Base-by-base conservation (phyloP, 441 rosid genomes). In the Corymbia citriodora region DNA sequence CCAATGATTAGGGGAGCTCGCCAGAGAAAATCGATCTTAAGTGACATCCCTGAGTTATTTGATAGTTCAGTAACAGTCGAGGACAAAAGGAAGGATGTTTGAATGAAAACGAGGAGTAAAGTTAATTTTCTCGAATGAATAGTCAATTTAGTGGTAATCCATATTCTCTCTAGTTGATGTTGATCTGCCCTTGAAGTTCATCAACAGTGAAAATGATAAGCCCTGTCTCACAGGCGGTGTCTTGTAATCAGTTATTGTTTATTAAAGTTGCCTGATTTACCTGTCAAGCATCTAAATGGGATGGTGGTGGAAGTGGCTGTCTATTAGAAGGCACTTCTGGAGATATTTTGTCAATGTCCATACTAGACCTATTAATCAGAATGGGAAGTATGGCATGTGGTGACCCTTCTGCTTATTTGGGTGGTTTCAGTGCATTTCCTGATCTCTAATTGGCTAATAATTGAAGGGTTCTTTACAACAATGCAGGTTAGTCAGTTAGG, bases 401-500 rank as follows among this genome's bases (percentile, higher is more conserved):
- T 79, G 50, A 40, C 15, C 48, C 52, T 74, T 21, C 52, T 74
- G 52, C 52, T 45, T 45, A 40, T 74, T 74, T 40, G 85, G 50
- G 85, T 40, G 17, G 85, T 79, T 79, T 74, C 52, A 79, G 16
- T 4, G 18, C 85, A 45, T 79, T 45, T 72, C 48, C 49, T 40
- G 52, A 79, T 79, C 85, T 79, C 52, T 79, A 79, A 12, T 79
- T 79, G 52, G 85, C n/a, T 79, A 40, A 40, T 40, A 79, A 79
- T 79, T 79, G 5, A 40, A 79, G 85, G 83, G 15, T 79, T 89
- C 74, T 89, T n/a, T 74, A 70, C 81, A 45, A n/a, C 19, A 25
- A 88, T 93, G 92, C 95, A 98, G 99, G 99, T 97, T 89, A 96
- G 94, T 94, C 99, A 98, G 92, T 98, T 98, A 74, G 99, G 97